Evolutionary conservation across 257 asterid genomes (phyloP).

Genomic region (Prunella vulgaris): DNA sequence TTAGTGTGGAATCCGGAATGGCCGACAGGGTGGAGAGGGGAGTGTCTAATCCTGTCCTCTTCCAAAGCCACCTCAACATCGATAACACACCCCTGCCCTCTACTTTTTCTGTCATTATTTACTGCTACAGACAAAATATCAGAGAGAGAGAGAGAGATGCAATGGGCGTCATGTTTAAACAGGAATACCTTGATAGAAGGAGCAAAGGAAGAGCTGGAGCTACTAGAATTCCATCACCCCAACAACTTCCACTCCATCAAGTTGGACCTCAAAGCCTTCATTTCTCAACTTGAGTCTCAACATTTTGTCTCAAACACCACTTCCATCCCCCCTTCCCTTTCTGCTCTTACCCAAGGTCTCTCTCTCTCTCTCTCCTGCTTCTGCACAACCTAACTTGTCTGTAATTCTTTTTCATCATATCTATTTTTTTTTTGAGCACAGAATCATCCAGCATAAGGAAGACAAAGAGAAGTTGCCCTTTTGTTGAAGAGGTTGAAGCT

Average conservation of each 20-base stretch:
- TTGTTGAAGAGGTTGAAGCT: not conserved
- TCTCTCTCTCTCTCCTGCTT: not conserved
- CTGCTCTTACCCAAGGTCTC: conserved; percentile 42
- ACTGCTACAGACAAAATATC: too few species aligned
- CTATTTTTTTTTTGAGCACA: conserved; percentile 11
- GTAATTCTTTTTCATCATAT: not conserved
- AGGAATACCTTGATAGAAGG: conserved; percentile 34
- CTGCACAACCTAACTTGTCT: not conserved
- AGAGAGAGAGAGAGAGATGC: conserved; percentile 17
- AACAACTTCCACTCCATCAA: conserved; percentile 40
- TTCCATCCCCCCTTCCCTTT: conserved; percentile 1
- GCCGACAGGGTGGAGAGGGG: too few species aligned
- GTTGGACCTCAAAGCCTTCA: conserved; percentile 46
- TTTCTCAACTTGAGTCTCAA: conserved; percentile 38
- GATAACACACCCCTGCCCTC: not conserved
- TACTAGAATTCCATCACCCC: conserved; percentile 52
- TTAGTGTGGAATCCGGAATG: not conserved
- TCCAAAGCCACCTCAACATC: not conserved
- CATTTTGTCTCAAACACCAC: not conserved
- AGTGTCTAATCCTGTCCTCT: too few species aligned
- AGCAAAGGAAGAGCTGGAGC: conserved; percentile 57
- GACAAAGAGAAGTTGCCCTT: conserved; percentile 22
- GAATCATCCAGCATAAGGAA: conserved; percentile 49
- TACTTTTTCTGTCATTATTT: not conserved
- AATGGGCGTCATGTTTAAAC: conserved; percentile 1